Evolutionary conservation across 2,329 filamentous ascomycete species (phyloP).

Genomic region (Fusarium sp.): DNA sequence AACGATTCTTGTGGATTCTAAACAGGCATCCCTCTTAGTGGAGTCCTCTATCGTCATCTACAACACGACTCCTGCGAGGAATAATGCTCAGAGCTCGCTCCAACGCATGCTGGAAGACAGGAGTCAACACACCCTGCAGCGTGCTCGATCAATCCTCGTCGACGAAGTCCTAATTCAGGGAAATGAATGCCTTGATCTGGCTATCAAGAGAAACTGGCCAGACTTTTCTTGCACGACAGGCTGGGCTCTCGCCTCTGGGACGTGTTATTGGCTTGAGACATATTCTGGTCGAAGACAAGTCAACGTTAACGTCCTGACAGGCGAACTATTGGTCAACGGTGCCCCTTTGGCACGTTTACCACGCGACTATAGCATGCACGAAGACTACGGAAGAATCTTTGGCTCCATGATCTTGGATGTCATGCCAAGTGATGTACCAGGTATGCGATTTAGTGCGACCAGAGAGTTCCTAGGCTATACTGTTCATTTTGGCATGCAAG

Average conservation of each 20-base stretch:
- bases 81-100: neutral
- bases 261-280: constrained; percentile 31
- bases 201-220: constrained; percentile 34
- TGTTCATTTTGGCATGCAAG: constrained; percentile 50
- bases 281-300: neutral
- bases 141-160: neutral
- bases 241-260: constrained; percentile 9
- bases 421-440: constrained; percentile 30
- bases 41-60: constrained; percentile 23
- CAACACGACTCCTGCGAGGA: constrained; percentile 3
- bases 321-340: constrained; percentile 23
- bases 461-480: constrained; percentile 41
- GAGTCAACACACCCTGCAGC: constrained; percentile 23
- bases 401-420: constrained; percentile 26
- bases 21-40: constrained; percentile 27
- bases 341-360: constrained; percentile 26
- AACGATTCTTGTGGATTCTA: neutral
- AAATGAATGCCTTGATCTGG: constrained; percentile 23
- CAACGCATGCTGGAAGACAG: constrained; percentile 15
- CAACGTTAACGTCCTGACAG: constrained; percentile 28
- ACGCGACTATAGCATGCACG: neutral
- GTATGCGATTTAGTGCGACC: constrained; percentile 57
- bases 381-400: constrained; percentile 32
- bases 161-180: rapidly evolving
- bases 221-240: neutral